Base-by-base conservation (phyloP, 257 asterid genomes). In the Nicotiana sylvestris region DNA sequence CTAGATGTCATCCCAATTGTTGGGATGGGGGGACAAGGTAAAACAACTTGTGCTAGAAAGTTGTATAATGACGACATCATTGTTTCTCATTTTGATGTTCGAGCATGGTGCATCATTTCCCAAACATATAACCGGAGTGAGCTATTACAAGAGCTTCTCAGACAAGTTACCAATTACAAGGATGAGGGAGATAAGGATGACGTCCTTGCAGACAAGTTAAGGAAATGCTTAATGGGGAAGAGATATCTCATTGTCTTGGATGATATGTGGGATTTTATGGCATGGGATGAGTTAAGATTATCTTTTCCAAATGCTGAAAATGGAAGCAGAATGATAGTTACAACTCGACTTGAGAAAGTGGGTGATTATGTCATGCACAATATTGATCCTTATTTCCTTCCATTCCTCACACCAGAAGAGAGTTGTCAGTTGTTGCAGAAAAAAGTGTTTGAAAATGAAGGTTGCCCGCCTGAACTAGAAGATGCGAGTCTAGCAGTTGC, bases 241-340 rank as follows among this genome's bases (percentile, higher is more conserved):
- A 27, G 84, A 12, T 81, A 81, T 82, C 61, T 82, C 1, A 21
- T 82, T 30, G 74, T 57, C 3, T 35, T 82, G 72, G 84, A 69
- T 56, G 81, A 82, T 56, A 69, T 82, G 70, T 82, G 74, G 84
- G 77, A 69, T 25, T 4, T 15, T n/a, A 33, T 5, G 77, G 84
- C 0, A 30, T 82, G 81, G 84, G 81, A 82, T 21, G 53, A 32
- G 8, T 35, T 82, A 30, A 51, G 46, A 7, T 1, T 16, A 1
- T 56, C 12, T 2, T 82, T 82, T 8, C 84, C 81, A 13, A 2
- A 82, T 32, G 37, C 0, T 6, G 13, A 8, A 30, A 70, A 15
- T 0, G 4, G 60, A 35, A 82, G 84, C 4, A 57, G 74, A 58
- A 51, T 82, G 5, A 16, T 70, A 1, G 4, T 82, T 29, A 82